Base-by-base conservation (phyloP, 345 rosid species). In the Eucalyptus rudis region DNA sequence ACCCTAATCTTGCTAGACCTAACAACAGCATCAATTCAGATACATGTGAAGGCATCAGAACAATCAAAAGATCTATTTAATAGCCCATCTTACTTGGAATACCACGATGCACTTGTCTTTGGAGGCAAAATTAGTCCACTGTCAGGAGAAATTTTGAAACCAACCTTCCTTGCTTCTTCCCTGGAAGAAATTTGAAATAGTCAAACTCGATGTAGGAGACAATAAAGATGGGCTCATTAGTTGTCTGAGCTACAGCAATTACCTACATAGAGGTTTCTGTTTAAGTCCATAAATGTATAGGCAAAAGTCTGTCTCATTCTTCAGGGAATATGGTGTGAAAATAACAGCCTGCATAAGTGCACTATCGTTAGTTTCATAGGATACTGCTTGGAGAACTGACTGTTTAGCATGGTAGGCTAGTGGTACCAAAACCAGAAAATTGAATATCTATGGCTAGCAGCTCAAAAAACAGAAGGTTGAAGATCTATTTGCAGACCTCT, bases 231-330 rank as follows among this genome's bases (percentile, higher is more conserved):
- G 44, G 76, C 89, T 36, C 83, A 19, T 49, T 64, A 89, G 19
- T 58, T 68, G 90, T 88, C 49, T 91, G 88, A 83, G 89, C 93
- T 24, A 68, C 2, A 50, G 85, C 76, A 88, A 86, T 76, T 94
- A 97, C 99, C 97, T 93, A 88, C 94, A 91, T 15, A 92, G 89
- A 92, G 93, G 95, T 91, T 95, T 97, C 92, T 92, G 95, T 92
- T 94, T 93, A 31, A 93, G 94, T 71, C 95, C 87, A 87, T 81
- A 92, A 91, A 96, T 91, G 89, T 93, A 93, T 13, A 97, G 91
- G 91, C 94, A 87, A 91, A 92, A 92, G 49, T 95, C 96, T 68
- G 97, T 93, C 87, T 94, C 95, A 92, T 97, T 97, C 93, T 93
- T 97, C 94, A 97, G 91, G 88, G 95, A 89, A 93, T 95, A 93